These are phyloP conservation scores for Brassica napus DNA, from an alignment of 345 rosid genomes.

Conservation along the genomic window DNA sequence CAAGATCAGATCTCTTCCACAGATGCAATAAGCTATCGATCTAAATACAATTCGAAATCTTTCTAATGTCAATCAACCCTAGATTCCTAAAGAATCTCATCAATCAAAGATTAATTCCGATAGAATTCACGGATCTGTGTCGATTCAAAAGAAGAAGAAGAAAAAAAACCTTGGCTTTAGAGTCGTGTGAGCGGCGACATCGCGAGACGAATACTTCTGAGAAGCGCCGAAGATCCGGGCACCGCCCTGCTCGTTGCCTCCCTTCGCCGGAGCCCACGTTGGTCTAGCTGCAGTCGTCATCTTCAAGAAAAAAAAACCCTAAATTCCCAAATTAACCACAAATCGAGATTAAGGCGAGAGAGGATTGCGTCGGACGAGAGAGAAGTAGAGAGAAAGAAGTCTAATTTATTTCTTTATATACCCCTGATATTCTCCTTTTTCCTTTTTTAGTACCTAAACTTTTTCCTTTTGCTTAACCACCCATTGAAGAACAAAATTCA, in stretches of 20 bases:
- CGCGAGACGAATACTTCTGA: slow-evolving; percentile 94
- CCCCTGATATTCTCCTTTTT: not conserved
- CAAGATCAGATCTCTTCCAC: slow-evolving; percentile 12
- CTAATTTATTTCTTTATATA: not conserved
- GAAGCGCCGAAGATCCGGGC: slow-evolving; percentile 97
- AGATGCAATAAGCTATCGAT: not conserved
- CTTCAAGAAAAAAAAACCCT: slow-evolving; percentile 19
- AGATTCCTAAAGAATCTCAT: not conserved
- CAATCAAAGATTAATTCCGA: slow-evolving; percentile 16
- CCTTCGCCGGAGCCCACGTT: slow-evolving; percentile 99
- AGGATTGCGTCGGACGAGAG: not conserved
- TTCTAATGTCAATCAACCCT: slow-evolving; percentile 25
- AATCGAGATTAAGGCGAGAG: slow-evolving; percentile 15
- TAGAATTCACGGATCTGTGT: slow-evolving; percentile 9
- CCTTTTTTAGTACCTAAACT: not conserved
- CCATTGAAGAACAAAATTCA: not conserved
- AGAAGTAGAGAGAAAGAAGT: too few species aligned
- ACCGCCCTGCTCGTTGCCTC: slow-evolving; percentile 98
- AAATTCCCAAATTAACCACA: slow-evolving; percentile 17
- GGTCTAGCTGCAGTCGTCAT: slow-evolving; percentile 99
- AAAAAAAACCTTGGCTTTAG: slow-evolving; percentile 72
- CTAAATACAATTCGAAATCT: not conserved
- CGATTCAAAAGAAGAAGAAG: not conserved
- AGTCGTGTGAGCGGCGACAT: slow-evolving; percentile 84
- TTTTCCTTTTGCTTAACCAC: not conserved